Percentiles rank a stretch among this genome's conserved stretches.
Evolutionary conservation across 805 yeast genomes (phyloP).

Genomic region (Gaillardinia entomophila): DNA sequence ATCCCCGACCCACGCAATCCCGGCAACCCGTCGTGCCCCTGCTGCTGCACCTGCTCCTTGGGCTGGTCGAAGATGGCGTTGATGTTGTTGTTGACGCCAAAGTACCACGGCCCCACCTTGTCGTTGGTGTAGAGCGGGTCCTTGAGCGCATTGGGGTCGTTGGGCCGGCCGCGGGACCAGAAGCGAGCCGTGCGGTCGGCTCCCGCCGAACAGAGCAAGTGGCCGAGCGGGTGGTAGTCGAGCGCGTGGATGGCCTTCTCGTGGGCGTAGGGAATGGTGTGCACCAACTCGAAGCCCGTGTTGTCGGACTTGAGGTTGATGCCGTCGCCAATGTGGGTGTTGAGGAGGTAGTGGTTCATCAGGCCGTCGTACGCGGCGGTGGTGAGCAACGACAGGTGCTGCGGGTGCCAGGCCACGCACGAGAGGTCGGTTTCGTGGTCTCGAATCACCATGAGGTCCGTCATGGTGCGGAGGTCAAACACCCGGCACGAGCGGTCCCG

Average conservation of each 20-base stretch:
- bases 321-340: constrained; percentile 39
- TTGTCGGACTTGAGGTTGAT: constrained; percentile 9
- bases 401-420: constrained; percentile 89
- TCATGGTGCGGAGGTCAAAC: constrained; percentile 84
- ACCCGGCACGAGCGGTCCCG: constrained; percentile 85
- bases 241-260: constrained; percentile 87
- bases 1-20: no score
- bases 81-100: constrained; percentile 39
- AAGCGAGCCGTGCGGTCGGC: constrained; percentile 89
- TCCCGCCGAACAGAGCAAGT: constrained; percentile 84
- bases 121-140: constrained; percentile 76
- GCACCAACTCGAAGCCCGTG: constrained; percentile 36
- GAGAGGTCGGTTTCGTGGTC: constrained; percentile 83
- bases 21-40: neutral
- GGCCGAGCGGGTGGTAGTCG: constrained; percentile 93
- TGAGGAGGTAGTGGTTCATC: constrained; percentile 68
- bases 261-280: constrained; percentile 84
- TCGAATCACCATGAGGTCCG: constrained; percentile 63
- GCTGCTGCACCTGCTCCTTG: no score
- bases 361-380: constrained; percentile 91
- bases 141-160: constrained; percentile 74
- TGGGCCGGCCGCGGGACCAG: constrained; percentile 92
- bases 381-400: constrained; percentile 71
- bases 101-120: constrained; percentile 54
- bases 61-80: constrained; percentile 35